Evolutionary conservation across 129 eudicot species (phyloP), one percentile per base, ranked within the genome.

Genomic region (Tagetes patula): DNA sequence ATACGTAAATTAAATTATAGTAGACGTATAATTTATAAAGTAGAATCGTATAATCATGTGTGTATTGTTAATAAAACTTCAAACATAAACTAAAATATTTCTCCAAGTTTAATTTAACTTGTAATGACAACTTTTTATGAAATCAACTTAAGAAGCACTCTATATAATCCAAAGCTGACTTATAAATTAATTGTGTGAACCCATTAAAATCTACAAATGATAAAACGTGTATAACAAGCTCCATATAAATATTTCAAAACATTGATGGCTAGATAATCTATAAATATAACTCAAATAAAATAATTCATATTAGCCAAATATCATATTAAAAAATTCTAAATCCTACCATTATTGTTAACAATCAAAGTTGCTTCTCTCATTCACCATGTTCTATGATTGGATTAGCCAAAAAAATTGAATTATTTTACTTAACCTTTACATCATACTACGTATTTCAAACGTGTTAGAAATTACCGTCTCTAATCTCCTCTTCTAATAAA

Each of bases 171-270:
- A 27, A 34, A 12, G 14, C n/a, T 34, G 20, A 61, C 36, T 61
- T 11, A 61, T 11, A 9, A 10, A 61, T 10, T 20, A 67, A 54
- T 39, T 9, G 47, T 47, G 14, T 56, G 13, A 47, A 60, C 1
- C 30, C 41, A 31, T 49, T 27, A 77, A 61, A 34, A 6, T 13
- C 6, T 2, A 1, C 38, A 13, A 8, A 38, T 39, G 81, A 60
- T 62, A 27, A 77, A 70, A 70, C 76, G 71, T 70, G 75, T 46
- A 48, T 65, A 60, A 70, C 76, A 77, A 75, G 65, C 20, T 75
- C 65, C 43, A 65, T n/a, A 65, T 1, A 52, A 65, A 30, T 20
- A 38, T 55, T 1, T 14, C 12, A 41, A 27, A 59, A 33, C 48
- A 6, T 43, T 43, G 11, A 43, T 43, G 2, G 2, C 8, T 8